These are phyloP conservation scores for Apiospora marii DNA, from an alignment of 2,329 filamentous ascomycete genomes.

Conservation along the genomic window DNA sequence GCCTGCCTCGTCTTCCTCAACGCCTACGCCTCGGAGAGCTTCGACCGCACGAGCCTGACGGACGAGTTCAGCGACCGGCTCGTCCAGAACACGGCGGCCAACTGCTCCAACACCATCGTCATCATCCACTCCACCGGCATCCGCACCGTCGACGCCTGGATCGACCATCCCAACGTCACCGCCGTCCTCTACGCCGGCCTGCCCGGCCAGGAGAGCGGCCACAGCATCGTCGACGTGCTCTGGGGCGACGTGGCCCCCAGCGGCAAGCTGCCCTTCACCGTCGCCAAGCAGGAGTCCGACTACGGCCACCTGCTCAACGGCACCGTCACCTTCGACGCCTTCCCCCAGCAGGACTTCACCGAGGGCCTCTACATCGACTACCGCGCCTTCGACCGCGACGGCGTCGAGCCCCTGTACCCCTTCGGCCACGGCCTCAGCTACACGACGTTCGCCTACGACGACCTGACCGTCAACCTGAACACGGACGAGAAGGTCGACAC, in stretches of 20 bases:
- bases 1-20: conserved; percentile 86
- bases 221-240: conserved; percentile 73
- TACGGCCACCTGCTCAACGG: conserved; percentile 71
- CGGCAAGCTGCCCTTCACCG: conserved; percentile 41
- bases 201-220: conserved; percentile 84
- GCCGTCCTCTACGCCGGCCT: conserved; percentile 80
- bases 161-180: conserved; percentile 77
- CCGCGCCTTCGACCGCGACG: conserved; percentile 81
- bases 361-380: conserved; percentile 90
- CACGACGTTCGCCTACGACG: conserved; percentile 65
- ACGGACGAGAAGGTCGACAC: conserved; percentile 43
- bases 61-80: conserved; percentile 31
- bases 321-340: conserved; percentile 48
- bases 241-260: conserved; percentile 56
- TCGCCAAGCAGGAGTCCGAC: conserved; percentile 39
- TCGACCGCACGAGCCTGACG: conserved; percentile 26
- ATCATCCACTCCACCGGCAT: conserved; percentile 66
- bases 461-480: not conserved
- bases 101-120: conserved; percentile 59
- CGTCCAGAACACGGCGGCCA: conserved; percentile 29
- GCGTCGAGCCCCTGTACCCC: conserved; percentile 77
- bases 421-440: conserved; percentile 88
- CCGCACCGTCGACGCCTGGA: conserved; percentile 82
- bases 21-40: conserved; percentile 81
- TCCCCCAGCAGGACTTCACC: conserved; percentile 79